Evolutionary conservation across 164 flowering plant species (phyloP).

Genomic region (Vitis cinerea): DNA sequence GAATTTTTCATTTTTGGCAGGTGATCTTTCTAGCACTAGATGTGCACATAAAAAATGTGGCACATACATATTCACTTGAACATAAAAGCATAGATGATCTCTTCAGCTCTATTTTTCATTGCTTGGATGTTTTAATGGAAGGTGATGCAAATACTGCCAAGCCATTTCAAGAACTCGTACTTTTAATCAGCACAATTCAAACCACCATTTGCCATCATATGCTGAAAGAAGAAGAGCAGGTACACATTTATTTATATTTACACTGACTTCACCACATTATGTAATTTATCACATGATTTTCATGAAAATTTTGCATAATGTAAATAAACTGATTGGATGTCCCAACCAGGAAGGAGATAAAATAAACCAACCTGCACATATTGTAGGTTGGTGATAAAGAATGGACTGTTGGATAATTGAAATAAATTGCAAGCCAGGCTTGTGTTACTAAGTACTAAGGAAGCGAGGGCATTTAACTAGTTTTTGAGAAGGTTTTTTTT

Average conservation of each 20-base stretch:
- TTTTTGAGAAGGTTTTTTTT: neutral
- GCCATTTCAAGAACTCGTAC: constrained; percentile 48
- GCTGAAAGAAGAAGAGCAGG: constrained; percentile 93
- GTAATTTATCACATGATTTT: neutral
- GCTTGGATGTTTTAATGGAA: constrained; percentile 36
- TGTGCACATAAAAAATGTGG: constrained; percentile 50
- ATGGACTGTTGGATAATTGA: neutral
- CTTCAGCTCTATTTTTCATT: constrained; percentile 46
- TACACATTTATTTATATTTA: constrained; percentile 16
- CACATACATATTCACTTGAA: constrained; percentile 62
- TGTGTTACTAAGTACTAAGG: no score
- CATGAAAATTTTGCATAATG: neutral
- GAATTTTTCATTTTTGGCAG: constrained; percentile 39
- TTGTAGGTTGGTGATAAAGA: neutral
- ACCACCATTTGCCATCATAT: constrained; percentile 65
- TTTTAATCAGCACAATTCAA: constrained; percentile 48
- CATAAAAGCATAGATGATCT: constrained; percentile 55
- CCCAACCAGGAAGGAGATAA: neutral
- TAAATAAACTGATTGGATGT: neutral
- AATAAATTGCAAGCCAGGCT: neutral
- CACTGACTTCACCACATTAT: neutral
- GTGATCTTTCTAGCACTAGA: constrained; percentile 72
- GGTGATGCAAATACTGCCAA: constrained; percentile 24
- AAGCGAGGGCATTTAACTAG: neutral
- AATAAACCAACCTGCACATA: neutral